Base-by-base conservation (phyloP, 2,329 filamentous ascomycete species). In the Penicillium sclerotiorum region DNA sequence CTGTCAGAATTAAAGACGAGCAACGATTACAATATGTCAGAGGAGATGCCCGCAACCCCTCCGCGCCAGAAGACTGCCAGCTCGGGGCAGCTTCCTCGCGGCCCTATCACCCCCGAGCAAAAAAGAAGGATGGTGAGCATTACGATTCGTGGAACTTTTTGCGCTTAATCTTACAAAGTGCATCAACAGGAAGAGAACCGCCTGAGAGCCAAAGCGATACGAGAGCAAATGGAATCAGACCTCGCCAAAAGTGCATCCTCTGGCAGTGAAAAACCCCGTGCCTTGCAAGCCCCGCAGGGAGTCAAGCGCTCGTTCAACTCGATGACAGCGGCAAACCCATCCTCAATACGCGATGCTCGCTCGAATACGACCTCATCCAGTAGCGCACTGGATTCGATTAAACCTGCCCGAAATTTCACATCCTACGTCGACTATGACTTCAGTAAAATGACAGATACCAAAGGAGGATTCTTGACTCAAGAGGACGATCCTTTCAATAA, bases 391-490 rank as follows among this genome's bases (percentile, higher is more conserved):
- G 70, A 78, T 38, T 69, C 74, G 5, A 85, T 95, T 42, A 85
- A 85, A 47, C 87, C 93, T 1, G 89, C 90, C 32, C 83, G 86
- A 64, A 96, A 95, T 65, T 96, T 97, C 60, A 85, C 89, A 53
- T 93, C 94, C 69, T 97, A 88, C 68, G 92, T 99, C 65, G 94
- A 99, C 67, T 97, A 96, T 74, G 94, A 99, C 71, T 94, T 99
- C 73, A 93, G 89, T 67, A 88, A 93, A 73, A 97, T 99, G 91
- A 95, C 88, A 6, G 94, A 99, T 70, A 97, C 93, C 1, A 96
- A 96, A 67, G 94, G 94, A 55, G 94, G 94, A 1, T 99, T 99
- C 71, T 73, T 99, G 57, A 89, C 87, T n/a, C 81, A 83, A 1
- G 89, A 93, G 55, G 94, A 99, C 66, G 94, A 99, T 70, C 94